Conservation (phyloP, 2,329 filamentous ascomycete species). For the Stromatinia cepivora region DNA sequence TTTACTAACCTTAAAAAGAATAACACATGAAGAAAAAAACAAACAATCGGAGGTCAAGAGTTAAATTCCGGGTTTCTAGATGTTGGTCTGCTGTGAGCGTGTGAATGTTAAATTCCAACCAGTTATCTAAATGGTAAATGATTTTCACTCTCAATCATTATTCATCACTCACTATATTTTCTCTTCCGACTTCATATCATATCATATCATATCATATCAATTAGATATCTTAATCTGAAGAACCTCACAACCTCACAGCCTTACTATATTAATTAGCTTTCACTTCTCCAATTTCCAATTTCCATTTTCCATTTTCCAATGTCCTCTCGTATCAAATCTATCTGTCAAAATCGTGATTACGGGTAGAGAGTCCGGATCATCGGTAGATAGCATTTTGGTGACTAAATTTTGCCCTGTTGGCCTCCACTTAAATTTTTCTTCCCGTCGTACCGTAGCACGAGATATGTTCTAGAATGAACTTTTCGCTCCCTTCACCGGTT, state of each 20-base stretch:
- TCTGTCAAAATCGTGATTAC: too few relatives aligned
- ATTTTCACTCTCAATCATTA: not conserved
- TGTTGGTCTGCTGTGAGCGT: not conserved
- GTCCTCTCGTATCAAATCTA: too few relatives aligned
- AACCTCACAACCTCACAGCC: too few relatives aligned
- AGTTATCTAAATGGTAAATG: not conserved
- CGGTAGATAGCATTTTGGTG: not conserved
- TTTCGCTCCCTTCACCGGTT: not conserved
- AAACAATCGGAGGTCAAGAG: not conserved
- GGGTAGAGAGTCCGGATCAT: too few relatives aligned
- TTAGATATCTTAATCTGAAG: not conserved
- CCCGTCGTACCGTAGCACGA: not conserved
- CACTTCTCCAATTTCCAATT: too few relatives aligned
- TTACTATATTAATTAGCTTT: too few relatives aligned
- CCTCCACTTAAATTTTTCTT: not conserved
- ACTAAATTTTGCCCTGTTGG: not conserved
- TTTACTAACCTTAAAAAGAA: not conserved
- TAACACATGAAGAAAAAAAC: not conserved
- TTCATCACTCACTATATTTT: not conserved
- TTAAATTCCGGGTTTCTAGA: not conserved
- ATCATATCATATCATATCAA: too few relatives aligned
- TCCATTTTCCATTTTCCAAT: too few relatives aligned
- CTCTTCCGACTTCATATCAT: not conserved
- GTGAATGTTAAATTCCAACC: not conserved
- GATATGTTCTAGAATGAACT: not conserved